A percentile compares a stretch with the other conserved stretches of the same genome.
Conservation (phyloP, 371 early-diverging fungal genomes). For the Funneliformis caledonium region DNA sequence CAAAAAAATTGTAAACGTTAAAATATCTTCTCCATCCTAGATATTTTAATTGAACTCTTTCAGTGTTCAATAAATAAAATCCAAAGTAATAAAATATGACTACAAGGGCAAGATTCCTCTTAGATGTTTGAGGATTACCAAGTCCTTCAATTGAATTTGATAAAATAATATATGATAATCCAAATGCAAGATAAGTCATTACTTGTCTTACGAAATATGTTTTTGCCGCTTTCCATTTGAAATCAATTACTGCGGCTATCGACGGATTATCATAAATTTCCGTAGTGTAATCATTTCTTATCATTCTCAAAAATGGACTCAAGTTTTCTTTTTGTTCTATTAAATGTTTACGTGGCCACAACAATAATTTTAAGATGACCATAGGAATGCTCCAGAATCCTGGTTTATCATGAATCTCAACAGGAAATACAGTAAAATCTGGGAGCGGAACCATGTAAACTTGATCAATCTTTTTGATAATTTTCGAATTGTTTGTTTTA, state of each 20-base stretch:
- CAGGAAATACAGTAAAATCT: constrained; percentile 17
- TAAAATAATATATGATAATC: background rate
- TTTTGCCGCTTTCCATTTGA: background rate
- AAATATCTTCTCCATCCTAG: background rate
- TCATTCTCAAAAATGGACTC: constrained; percentile 2
- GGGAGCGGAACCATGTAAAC: constrained; percentile 18
- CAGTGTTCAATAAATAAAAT: background rate
- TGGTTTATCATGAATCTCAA: background rate
- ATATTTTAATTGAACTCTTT: background rate
- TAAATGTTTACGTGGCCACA: constrained; percentile 4
- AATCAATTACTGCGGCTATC: constrained; percentile 5
- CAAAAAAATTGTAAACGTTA: background rate
- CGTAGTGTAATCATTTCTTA: background rate
- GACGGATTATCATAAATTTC: constrained; percentile 1
- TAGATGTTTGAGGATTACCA: too few species aligned
- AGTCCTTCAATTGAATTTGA: background rate
- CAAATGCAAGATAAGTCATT: background rate
- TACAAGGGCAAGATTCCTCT: background rate
- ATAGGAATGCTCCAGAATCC: background rate
- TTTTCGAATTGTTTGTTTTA: background rate
- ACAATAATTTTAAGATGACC: background rate
- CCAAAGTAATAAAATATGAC: background rate
- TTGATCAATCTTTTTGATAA: background rate
- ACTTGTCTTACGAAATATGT: background rate
- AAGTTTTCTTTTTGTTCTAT: background rate